phyloP scores from a whole-genome alignment of 495 filamentous ascomycete species.

The Tirmania nivea region DNA sequence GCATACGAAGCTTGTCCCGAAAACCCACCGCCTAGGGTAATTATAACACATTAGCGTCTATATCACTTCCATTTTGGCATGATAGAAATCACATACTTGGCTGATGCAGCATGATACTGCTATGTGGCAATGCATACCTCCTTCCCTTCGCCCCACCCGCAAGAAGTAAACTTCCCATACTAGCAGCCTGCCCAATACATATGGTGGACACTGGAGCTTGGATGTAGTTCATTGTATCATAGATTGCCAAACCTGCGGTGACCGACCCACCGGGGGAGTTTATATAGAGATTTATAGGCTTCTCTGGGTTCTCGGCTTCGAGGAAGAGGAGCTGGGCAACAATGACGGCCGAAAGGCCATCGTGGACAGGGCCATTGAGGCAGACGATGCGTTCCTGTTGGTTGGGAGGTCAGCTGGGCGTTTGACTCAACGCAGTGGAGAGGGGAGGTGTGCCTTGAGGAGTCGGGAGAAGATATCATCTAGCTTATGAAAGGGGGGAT shows the following conservation, averaged over 20 bases:
- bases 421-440: neutral
- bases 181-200: constrained; percentile 82
- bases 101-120: constrained; percentile 90
- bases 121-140: constrained; percentile 74
- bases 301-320: constrained; percentile 85
- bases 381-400: constrained; percentile 79
- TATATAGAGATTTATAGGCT: constrained; percentile 92
- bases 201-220: constrained; percentile 77
- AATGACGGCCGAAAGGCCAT: constrained; percentile 66
- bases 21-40: constrained; percentile 44
- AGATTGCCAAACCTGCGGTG: constrained; percentile 83
- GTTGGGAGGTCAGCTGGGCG: constrained; percentile 8
- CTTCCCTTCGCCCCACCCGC: constrained; percentile 70
- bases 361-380: constrained; percentile 80
- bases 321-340: constrained; percentile 94
- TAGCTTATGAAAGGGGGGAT: neutral
- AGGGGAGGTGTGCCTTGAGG: constrained; percentile 4
- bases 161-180: constrained; percentile 79
- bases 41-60: constrained; percentile 1
- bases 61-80: neutral
- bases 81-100: constrained; percentile 26
- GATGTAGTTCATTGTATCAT: constrained; percentile 98
- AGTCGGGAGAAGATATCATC: constrained; percentile 21
- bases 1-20: constrained; percentile 49
- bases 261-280: constrained; percentile 93